Base-by-base conservation (phyloP, 768 basidiomycete genomes). In the Mycena pura region DNA sequence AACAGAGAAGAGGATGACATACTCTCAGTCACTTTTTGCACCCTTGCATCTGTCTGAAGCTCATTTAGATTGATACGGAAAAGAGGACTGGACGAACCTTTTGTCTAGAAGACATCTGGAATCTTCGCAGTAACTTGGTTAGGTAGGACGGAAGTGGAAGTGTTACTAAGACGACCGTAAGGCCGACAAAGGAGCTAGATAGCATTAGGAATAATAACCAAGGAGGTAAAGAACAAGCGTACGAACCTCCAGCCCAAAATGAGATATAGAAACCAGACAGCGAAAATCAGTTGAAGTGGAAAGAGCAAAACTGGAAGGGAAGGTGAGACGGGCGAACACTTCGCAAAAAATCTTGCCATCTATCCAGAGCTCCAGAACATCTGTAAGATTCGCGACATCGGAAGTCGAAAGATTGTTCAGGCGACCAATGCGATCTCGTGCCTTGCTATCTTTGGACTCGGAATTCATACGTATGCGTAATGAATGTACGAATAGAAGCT, bases 321-420 rank as follows among this genome's bases (percentile, higher is more conserved):
- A 64, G 19, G 34, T 51, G 19, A 8, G 14, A 29, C 31, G 22
- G 11, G 11, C 19, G 13, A 17, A 45, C 5, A 24, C 5, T n/a
- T 32, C 22, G 6, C 11, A 21, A 13, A 45, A 43, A 3, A 24
- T 44, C 3, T 21, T 63, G 62, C 24, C 13, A 45, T 36, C n/a
- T 19, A 69, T 48, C 57, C 66, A 66, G 15, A 66, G 21, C 3
- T 69, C 68, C 41, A 53, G 19, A 3, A 51, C 32, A 2, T 41
- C 60, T 4, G 59, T 53, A 1, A 71, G 22, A n/a, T 27, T 45
- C 10, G 46, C 72, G 15, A 84, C 67, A 66, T 88, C 86, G 1
- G 83, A 81, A 15, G 85, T 81, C 50, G 85, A 78, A 10, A 87
- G 72, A 48, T 87, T 87, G 69, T 85, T 87, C 68, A 89, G 82